Percentiles rank a stretch among this genome's conserved stretches.
These are phyloP conservation scores for Mrakia blollopis DNA, from an alignment of 768 basidiomycete genomes.

Conservation along the genomic window DNA sequence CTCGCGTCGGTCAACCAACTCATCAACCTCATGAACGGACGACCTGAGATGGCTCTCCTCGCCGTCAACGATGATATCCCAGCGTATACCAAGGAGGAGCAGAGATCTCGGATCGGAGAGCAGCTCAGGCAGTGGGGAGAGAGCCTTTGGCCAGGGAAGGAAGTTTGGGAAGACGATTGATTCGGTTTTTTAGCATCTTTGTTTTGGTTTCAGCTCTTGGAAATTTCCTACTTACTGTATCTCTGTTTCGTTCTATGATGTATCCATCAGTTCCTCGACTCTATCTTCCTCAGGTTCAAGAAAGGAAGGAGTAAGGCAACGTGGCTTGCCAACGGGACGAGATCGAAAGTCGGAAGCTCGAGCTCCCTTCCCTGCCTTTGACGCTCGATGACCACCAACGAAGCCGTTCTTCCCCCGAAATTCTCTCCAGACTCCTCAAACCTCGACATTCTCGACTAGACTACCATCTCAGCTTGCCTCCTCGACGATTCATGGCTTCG, in stretches of 20 bases:
- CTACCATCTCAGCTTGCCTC: background rate
- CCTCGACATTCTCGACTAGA: background rate
- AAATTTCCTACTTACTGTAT: too few relatives aligned
- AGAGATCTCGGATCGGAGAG: background rate
- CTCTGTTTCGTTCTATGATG: too few relatives aligned
- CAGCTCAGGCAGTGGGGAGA: conserved; percentile 22
- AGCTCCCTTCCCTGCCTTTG: too few relatives aligned
- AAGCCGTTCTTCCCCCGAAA: background rate
- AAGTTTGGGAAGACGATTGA: conserved; percentile 21
- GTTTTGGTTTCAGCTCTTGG: background rate
- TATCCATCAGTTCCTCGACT: too few relatives aligned
- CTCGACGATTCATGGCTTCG: background rate
- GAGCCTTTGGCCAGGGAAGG: conserved; percentile 15
- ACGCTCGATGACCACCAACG: too few relatives aligned
- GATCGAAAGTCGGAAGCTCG: too few relatives aligned
- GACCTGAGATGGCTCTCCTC: conserved; percentile 18
- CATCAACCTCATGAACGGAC: background rate
- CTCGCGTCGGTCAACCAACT: background rate
- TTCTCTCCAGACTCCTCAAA: background rate
- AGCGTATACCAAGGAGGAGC: background rate
- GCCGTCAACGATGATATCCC: conserved; percentile 29
- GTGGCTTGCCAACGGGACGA: too few relatives aligned
- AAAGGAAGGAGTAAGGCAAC: too few relatives aligned
- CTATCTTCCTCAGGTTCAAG: too few relatives aligned
- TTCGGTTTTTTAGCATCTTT: background rate